Conservation (phyloP, 2,329 filamentous ascomycete genomes). For the Thielaviopsis ethacetica region DNA sequence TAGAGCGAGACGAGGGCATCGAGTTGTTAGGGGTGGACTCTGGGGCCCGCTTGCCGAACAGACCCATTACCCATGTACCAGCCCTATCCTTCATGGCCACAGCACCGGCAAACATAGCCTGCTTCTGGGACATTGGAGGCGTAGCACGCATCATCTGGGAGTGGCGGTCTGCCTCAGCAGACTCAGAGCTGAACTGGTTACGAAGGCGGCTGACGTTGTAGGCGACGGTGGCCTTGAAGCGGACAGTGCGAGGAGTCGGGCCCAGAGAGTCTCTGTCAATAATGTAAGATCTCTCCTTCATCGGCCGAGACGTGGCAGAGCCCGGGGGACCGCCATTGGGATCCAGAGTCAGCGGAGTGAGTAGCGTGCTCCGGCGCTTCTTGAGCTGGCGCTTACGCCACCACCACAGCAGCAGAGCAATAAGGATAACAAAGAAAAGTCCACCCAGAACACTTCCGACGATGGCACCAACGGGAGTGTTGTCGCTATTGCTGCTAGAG, state of each 20-base stretch:
- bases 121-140: conserved; percentile 8
- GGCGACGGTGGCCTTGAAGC: conserved; percentile 24
- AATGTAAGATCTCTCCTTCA: conserved; percentile 21
- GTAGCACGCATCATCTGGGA: conserved; percentile 19
- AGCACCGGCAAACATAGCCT: conserved; percentile 17
- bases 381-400: conserved; percentile 26
- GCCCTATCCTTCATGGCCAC: conserved; percentile 18
- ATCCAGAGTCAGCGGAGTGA: conserved; percentile 29
- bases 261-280: conserved; percentile 32
- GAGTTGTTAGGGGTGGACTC: neutral
- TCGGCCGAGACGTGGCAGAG: conserved; percentile 14
- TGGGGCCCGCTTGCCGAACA: conserved; percentile 3
- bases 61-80: conserved; percentile 14
- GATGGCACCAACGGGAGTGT: conserved; percentile 25
- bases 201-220: conserved; percentile 14
- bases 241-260: conserved; percentile 28
- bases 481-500: conserved; percentile 14
- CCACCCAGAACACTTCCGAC: conserved; percentile 36
- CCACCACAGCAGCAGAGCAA: conserved; percentile 35
- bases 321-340: conserved; percentile 12
- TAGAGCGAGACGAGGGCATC: neutral
- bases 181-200: conserved; percentile 2
- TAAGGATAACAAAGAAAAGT: conserved; percentile 27
- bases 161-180: conserved; percentile 30
- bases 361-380: conserved; percentile 30